These are phyloP conservation scores for Rhynchospora breviuscula DNA, from an alignment of 176 grass and related monocot species.

Conservation along the genomic window DNA sequence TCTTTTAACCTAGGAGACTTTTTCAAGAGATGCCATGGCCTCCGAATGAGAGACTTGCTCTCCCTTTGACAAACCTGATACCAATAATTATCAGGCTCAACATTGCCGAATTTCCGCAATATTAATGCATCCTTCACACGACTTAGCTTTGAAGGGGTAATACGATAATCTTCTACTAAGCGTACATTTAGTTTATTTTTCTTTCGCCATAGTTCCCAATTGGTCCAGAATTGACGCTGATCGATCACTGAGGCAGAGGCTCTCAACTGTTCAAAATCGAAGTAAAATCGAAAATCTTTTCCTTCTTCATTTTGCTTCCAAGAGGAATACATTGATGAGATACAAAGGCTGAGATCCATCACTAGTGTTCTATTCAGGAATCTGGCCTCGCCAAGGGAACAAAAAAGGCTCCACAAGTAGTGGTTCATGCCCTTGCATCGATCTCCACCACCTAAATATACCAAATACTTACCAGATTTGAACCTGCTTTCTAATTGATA, in stretches of 20 bases:
- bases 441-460: constrained; percentile 63
- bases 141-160: constrained; percentile 44
- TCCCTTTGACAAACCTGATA: constrained; percentile 63
- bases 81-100: constrained; percentile 89
- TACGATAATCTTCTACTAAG: constrained; percentile 49
- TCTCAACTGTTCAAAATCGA: constrained; percentile 57
- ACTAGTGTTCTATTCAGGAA: constrained; percentile 66
- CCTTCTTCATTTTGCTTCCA: constrained; percentile 57
- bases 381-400: constrained; percentile 59
- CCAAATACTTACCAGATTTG: constrained; percentile 36
- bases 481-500: constrained; percentile 46
- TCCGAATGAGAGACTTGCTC: constrained; percentile 25
- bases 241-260: constrained; percentile 42
- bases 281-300: constrained; percentile 66
- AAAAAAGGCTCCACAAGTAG: constrained; percentile 67
- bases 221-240: constrained; percentile 54
- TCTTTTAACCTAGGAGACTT: constrained; percentile 48
- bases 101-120: constrained; percentile 62
- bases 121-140: constrained; percentile 46
- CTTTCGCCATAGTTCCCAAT: constrained; percentile 57
- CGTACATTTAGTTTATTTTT: constrained; percentile 49
- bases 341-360: constrained; percentile 57
- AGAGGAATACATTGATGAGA: constrained; percentile 32
- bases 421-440: constrained; percentile 76
- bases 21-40: constrained; percentile 22